Conservation (phyloP, 2,329 filamentous ascomycete species). For the Exophiala calicioides region DNA sequence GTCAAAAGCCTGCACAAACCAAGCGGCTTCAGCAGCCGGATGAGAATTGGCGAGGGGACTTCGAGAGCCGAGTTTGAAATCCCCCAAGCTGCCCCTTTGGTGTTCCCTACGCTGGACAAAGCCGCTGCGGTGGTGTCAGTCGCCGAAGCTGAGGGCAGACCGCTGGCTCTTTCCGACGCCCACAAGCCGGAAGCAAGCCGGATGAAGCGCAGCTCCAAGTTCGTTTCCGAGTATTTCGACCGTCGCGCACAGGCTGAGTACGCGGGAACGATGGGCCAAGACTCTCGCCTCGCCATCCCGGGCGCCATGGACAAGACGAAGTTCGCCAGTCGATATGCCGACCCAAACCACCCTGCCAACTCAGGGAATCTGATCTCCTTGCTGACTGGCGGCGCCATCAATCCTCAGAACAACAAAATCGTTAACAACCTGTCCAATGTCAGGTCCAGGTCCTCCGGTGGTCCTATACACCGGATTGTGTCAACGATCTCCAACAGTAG, state of each 20-base stretch:
- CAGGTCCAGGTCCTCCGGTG: background rate
- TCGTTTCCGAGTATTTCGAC: conserved; percentile 1
- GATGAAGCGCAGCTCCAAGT: background rate
- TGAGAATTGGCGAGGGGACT: too few species aligned
- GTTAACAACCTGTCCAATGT: background rate
- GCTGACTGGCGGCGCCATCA: conserved; percentile 48
- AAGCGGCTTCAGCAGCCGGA: too few species aligned
- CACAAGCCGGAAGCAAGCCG: background rate
- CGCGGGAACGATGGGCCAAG: background rate
- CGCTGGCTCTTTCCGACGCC: too few species aligned
- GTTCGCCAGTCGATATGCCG: conserved; percentile 41
- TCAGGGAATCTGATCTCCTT: conserved; percentile 50
- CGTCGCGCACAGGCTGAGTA: background rate
- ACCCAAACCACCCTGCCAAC: conserved; percentile 54
- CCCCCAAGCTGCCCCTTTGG: too few species aligned
- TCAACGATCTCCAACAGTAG: too few species aligned
- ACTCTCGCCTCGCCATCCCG: background rate
- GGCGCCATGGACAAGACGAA: background rate
- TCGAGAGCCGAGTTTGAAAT: too few species aligned
- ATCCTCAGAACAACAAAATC: too few species aligned
- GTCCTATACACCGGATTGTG: too few species aligned
- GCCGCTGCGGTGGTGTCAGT: too few species aligned
- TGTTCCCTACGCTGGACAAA: too few species aligned
- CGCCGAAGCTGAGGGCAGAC: too few species aligned
- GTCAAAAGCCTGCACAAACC: too few species aligned